Evolutionary conservation across 23 red algal species (phyloP), one percentile per base, ranked within the genome.

Genomic region (Agarophyton chilense): DNA sequence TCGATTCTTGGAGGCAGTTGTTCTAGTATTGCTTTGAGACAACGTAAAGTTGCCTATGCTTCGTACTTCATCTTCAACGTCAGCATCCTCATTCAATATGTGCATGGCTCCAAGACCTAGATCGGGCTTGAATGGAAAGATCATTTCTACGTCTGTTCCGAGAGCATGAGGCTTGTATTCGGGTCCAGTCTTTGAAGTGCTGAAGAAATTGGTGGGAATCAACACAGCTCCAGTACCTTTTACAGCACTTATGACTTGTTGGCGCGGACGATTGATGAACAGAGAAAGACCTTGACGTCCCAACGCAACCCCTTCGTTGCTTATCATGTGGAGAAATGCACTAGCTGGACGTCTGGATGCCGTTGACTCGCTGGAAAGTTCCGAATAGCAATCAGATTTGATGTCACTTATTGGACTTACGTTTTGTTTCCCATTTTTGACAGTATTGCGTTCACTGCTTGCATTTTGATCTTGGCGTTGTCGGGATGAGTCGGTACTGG

Each of bases 221-320:
- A 91, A 46, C 4, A 91, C 88, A 52, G 88, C 88, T 14, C 88
- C 88, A 13, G 76, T 91, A 2, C 67, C 88, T 82, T 82, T 91
- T 10, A 91, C 88, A 60, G 88, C 88, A 73, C 77, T 91, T 52
- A 91, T 91, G 33, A 91, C 88, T 43, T 91, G 88, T 50, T 91
- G 75, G 35, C 88, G 74, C 14, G 88, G 77, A 22, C 88, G 75
- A 52, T 91, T 91, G 60, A 91, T 91, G 65, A 91, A 73, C 19
- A 91, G 28, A 28, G 64, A 77, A 39, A 91, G 47, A 28, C 88
- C 88, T 81, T 91, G 75, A 39, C 88, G 74, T 17, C 88, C 88
- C 35, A 91, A 46, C 4, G 88, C 88, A 9, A 91, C 77, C 13
- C 88, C 77, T 74, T 91, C 88, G n/a, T 91, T 61, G n/a, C 88